Base-by-base conservation (phyloP, 2,329 filamentous ascomycete species). In the Cercospora citrullina region DNA sequence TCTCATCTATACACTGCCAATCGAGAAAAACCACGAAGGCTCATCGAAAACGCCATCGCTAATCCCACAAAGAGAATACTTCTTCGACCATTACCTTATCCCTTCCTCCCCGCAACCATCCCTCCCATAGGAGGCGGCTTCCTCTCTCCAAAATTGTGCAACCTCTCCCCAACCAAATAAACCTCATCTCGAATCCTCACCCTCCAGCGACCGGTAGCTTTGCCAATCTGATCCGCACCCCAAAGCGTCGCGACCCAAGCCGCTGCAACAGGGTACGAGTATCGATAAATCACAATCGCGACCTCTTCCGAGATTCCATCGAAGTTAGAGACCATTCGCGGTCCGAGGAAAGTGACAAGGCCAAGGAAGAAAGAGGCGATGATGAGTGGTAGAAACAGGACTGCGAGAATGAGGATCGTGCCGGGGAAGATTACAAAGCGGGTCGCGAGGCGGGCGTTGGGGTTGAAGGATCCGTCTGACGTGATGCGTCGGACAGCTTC, bases 111-210 rank as follows among this genome's bases (percentile, higher is more conserved):
- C 23, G 78, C 73, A 68, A 73, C 76, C 70, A 69, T 70, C 60
- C 72, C 77, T 9, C 76, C 76, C 53, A 66, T 69, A 7, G 77
- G 48, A 28, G 48, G 77, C 60, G 78, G 77, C 68, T 71, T 79
- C 73, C 73, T 81, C 77, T 91, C 89, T 2, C 93, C 92, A 80
- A 97, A 96, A 79, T 99, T 99, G 81, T 99, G 96, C 75, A 99
- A 81, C 68, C 94, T 84, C 81, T 99, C 94, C 2, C 95, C 95
- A 76, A 98, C 95, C 55, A 99, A 83, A 78, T 99, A 99, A 0
- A 96, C 94, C 80, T 99, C 96, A 78, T 99, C 96, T 45, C 93
- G 85, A 58, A 99, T 93, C 67, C 90, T 87, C 66, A 89, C 85
- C 74, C 91, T 88, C 94, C 94, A 98, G 21, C 87, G 83, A 58